These are phyloP conservation scores for Saitoella complicata DNA, from an alignment of 805 yeast genomes.

Conservation along the genomic window DNA sequence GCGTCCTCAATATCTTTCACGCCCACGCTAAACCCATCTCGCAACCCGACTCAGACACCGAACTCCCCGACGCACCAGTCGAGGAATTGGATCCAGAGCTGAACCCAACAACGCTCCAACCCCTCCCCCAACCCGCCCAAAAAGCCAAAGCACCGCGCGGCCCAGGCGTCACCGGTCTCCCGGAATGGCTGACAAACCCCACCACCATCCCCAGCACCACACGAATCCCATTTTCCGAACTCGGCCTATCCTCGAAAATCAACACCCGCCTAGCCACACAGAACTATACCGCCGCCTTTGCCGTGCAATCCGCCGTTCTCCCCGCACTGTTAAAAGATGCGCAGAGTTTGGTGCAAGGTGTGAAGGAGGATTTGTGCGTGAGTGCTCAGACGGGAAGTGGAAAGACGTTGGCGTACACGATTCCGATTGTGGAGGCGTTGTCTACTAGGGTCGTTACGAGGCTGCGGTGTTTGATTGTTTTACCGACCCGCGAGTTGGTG, in stretches of 20 bases:
- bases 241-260: neutral
- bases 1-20: no score
- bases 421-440: conserved; percentile 40
- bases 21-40: no score
- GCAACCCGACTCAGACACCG: no score
- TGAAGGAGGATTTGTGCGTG: conserved; percentile 24
- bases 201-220: neutral
- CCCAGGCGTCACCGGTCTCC: neutral
- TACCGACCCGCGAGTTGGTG: conserved; percentile 82
- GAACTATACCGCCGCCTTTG: neutral
- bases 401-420: conserved; percentile 73
- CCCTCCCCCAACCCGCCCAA: no score
- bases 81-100: no score
- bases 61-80: no score
- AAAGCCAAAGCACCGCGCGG: no score
- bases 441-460: conserved; percentile 37
- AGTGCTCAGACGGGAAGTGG: conserved; percentile 96
- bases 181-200: conserved; percentile 1
- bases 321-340: neutral
- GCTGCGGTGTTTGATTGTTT: conserved; percentile 57
- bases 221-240: neutral
- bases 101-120: no score
- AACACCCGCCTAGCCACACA: neutral
- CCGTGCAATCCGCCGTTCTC: neutral
- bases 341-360: neutral